Conservation (phyloP, 2,329 filamentous ascomycete species). For the Exophiala sp. region DNA sequence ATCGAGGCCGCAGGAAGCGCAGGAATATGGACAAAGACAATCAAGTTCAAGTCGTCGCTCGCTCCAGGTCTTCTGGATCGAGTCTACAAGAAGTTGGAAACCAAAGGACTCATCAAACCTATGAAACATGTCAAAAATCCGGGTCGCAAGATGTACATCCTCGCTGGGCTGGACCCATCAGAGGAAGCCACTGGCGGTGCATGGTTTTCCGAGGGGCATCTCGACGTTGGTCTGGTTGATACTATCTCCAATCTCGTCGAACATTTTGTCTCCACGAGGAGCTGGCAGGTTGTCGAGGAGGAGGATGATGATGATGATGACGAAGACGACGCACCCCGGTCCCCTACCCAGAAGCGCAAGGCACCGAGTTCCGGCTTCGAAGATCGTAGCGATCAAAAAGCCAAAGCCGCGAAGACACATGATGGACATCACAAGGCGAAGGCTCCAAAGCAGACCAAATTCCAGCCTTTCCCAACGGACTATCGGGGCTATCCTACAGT, state of each 20-base stretch:
- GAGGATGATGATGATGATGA: constrained; percentile 24
- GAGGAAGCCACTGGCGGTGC: constrained; percentile 90
- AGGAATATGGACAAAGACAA: constrained; percentile 86
- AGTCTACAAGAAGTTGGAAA: constrained; percentile 77
- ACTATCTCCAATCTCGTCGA: constrained; percentile 61
- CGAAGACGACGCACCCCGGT: constrained; percentile 25
- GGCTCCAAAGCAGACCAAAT: constrained; percentile 34
- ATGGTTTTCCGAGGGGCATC: constrained; percentile 88
- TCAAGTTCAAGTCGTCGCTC: constrained; percentile 75
- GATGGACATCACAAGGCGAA: constrained; percentile 27
- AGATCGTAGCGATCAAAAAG: constrained; percentile 20
- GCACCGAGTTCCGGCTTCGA: constrained; percentile 33
- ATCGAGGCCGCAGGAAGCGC: constrained; percentile 82
- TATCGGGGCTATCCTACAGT: constrained; percentile 79
- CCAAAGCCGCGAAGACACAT: constrained; percentile 17
- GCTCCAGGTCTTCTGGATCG: constrained; percentile 80
- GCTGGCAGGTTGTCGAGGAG: constrained; percentile 58
- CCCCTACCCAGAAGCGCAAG: constrained; percentile 36
- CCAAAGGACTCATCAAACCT: constrained; percentile 75
- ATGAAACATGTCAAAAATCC: constrained; percentile 91
- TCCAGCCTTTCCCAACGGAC: constrained; percentile 56
- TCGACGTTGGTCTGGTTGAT: constrained; percentile 85
- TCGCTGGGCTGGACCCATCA: constrained; percentile 75
- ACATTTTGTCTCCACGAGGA: constrained; percentile 66
- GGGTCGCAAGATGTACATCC: constrained; percentile 94